Evolutionary conservation across 2,329 filamentous ascomycete genomes (phyloP), one percentile per base, ranked within the genome.

Genomic region (Metarhizium anisopliae): DNA sequence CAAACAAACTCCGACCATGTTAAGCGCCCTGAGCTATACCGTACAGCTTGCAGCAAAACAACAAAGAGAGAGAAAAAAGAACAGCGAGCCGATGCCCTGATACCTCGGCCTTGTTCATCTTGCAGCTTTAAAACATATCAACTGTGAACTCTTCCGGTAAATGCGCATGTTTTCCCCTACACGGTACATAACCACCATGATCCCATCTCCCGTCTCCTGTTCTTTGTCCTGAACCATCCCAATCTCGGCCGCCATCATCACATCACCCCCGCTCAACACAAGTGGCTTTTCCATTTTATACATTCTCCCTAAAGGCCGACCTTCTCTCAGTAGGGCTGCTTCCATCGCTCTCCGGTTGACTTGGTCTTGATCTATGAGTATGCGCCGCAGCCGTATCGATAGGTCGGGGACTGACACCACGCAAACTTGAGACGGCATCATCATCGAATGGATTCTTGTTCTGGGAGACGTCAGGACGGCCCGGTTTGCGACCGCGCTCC

Each of bases 321-420:
- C 81, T 79, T 69, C 86, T 76, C 73, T 87, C 85, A 8, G 80
- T 81, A n/a, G 83, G 82, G 66, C 83, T 86, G 56, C 80, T 77
- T 35, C 74, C 73, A 29, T 61, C 63, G 60, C 72, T 73, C 8
- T 69, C 70, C 56, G 71, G 70, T 14, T 66, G 71, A 53, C 67
- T 72, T 20, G 63, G 47, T 59, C 62, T 35, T 60, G 58, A 60
- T 61, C 63, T 58, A 30, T 53, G 55, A 11, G 60, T 61, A 47
- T 63, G 63, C 56, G 58, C 61, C 5, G 70, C 70, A 42, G 71
- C 68, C 35, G 77, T 78, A 52, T 83, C 76, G 61, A 87, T 81
- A n/a, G 89, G 89, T 61, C 89, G 71, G 3, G 90, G 89, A 68
- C 88, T 93, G 35, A 92, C 84, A 30, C 87, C 87, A 55, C 88